Conservation (phyloP, 2,329 filamentous ascomycete species). For the Geosmithia flava region DNA sequence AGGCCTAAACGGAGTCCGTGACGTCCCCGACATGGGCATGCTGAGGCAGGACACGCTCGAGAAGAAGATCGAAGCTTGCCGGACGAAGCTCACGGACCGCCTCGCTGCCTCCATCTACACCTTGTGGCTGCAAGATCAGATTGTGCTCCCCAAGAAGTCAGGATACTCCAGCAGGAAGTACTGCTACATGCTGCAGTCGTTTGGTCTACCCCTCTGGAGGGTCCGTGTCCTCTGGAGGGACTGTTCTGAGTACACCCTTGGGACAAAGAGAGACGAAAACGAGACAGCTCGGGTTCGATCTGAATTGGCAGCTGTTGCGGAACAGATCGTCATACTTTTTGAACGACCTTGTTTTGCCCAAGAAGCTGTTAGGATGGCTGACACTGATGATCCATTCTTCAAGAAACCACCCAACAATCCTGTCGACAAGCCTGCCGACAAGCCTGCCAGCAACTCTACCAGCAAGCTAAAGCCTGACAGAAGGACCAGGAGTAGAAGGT, state of each 20-base stretch:
- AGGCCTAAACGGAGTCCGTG: constrained; percentile 10
- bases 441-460: too few species aligned
- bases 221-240: background rate
- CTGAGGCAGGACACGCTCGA: constrained; percentile 13
- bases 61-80: constrained; percentile 6
- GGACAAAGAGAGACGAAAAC: background rate
- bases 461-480: too few species aligned
- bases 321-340: too few species aligned
- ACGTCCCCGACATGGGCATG: constrained; percentile 8
- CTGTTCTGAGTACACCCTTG: background rate
- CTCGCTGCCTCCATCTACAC: constrained; percentile 12
- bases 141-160: background rate
- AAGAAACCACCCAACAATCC: too few species aligned
- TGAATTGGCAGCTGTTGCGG: background rate
- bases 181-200: background rate
- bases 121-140: constrained; percentile 10
- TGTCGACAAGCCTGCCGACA: too few species aligned
- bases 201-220: background rate
- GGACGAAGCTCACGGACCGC: constrained; percentile 2
- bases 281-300: background rate
- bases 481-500: too few species aligned
- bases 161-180: background rate
- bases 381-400: too few species aligned
- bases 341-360: too few species aligned
- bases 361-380: too few species aligned